phyloP scores from a whole-genome alignment of 306 rosid genomes.

The Cicer judaicum region DNA sequence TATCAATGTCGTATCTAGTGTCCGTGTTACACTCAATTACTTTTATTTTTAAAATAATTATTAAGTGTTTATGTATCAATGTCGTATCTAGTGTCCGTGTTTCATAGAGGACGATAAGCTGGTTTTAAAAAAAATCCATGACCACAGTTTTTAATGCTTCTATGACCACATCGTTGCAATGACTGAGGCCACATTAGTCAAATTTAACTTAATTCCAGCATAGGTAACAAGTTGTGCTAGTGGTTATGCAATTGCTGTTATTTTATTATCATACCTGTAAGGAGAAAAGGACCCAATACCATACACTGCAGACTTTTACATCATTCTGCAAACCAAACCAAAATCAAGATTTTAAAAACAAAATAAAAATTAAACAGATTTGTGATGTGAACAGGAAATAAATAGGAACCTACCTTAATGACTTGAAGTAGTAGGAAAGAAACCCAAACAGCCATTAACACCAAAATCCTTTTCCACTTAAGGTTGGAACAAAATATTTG shows the following conservation, averaged over 20 bases:
- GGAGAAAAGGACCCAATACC: slow-evolving; percentile 87
- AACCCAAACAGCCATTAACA: slow-evolving; percentile 68
- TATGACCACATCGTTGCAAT: background rate
- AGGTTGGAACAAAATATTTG: slow-evolving; percentile 74
- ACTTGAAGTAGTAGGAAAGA: slow-evolving; percentile 75
- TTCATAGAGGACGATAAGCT: background rate
- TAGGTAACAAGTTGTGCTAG: slow-evolving; percentile 10
- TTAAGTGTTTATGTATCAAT: too few species aligned
- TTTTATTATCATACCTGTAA: slow-evolving; percentile 61
- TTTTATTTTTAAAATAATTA: too few species aligned
- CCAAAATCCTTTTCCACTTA: slow-evolving; percentile 67
- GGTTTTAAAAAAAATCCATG: background rate
- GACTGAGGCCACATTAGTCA: background rate
- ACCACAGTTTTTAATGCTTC: background rate
- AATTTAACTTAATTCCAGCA: slow-evolving; percentile 12
- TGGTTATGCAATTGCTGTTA: background rate
- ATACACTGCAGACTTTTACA: slow-evolving; percentile 58
- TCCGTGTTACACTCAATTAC: too few species aligned
- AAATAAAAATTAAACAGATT: background rate
- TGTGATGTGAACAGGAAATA: slow-evolving; percentile 15
- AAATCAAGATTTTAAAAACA: background rate
- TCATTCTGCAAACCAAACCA: slow-evolving; percentile 63
- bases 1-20: too few species aligned
- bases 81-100: too few species aligned
- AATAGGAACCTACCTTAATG: slow-evolving; percentile 59